Evolutionary conservation across 768 basidiomycete genomes (phyloP), one percentile per base, ranked within the genome.

Genomic region (Cystobasidiopsis lactophilus): DNA sequence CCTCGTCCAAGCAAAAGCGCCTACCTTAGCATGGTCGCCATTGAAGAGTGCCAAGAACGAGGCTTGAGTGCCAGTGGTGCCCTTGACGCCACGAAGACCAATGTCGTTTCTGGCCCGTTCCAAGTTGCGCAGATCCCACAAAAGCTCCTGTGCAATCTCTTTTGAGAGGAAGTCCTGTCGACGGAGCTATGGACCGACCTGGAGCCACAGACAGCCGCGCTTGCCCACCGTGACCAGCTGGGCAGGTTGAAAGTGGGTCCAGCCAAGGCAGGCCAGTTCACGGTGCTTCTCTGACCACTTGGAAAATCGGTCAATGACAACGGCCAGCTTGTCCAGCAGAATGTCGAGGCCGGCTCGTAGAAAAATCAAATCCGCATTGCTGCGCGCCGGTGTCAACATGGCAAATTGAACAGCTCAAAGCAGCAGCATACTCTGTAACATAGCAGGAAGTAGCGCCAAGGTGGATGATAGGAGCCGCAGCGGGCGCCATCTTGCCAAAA

Each of bases 141-240:
- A 72, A 2, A 98, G 74, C 63, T 98, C 93, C 77, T 84, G 46
- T 29, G 30, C 4, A 24, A 0, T 4, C 3, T 16, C 7, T 19
- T 19, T 26, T 37, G 38, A 27, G 10, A 9, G 26, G 2, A 13
- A 13, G 5, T 14, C 14, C 19, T 11, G 26, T 45, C 19, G 23
- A 51, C 31, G 10, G 33, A 21, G 33, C 3, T 2, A 39, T 24
- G 30, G 23, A 27, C 21, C 38, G 39, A 79, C 81, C 72, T 98
- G 91, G 37, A 96, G 78, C 93, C 93, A 98, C 26, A 96, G 70
- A 0, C 88, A 93, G 0, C 88, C 79, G 5, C 93, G 77, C 70
- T 98, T 98, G 5, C 93, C 93, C 27, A 98, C 91, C 2, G 93
- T 98, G 0, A 91, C 95, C 54, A 96, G 72, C 69, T 98, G 93